A percentile compares a stretch with the other conserved stretches of the same genome.
Evolutionary conservation across 306 rosid species (phyloP).

Genomic region (Medicago arabica): DNA sequence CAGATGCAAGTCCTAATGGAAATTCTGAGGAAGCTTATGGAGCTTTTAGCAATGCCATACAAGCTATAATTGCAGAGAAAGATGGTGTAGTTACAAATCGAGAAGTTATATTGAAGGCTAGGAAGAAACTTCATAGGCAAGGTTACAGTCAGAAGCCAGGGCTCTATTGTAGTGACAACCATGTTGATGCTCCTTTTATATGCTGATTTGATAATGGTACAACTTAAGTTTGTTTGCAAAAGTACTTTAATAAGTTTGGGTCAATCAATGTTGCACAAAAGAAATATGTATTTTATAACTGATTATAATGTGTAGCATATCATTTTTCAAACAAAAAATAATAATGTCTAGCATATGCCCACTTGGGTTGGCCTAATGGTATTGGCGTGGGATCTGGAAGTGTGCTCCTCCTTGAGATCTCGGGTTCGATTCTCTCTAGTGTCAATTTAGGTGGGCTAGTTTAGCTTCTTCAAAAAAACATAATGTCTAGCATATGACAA

Average conservation of each 20-base stretch:
- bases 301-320: neutral
- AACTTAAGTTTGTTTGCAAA: neutral
- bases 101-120: slow-evolving; percentile 62
- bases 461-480: neutral
- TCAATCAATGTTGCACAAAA: neutral
- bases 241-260: slow-evolving; percentile 10
- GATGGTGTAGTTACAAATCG: slow-evolving; percentile 59
- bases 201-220: neutral
- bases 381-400: too few relatives aligned
- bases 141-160: slow-evolving; percentile 80
- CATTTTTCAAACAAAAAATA: neutral
- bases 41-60: slow-evolving; percentile 80
- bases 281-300: slow-evolving; percentile 38
- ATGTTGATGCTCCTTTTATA: slow-evolving; percentile 56
- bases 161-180: slow-evolving; percentile 68
- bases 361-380: too few relatives aligned
- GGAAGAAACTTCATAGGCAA: slow-evolving; percentile 59
- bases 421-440: too few relatives aligned
- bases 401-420: too few relatives aligned
- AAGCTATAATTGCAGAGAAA: slow-evolving; percentile 52
- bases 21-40: slow-evolving; percentile 64
- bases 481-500: slow-evolving; percentile 16
- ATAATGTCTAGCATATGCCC: neutral
- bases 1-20: slow-evolving; percentile 77
- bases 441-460: too few relatives aligned